phyloP scores from a whole-genome alignment of 2,329 filamentous ascomycete species.

The Aspergillus hiratsukae region DNA sequence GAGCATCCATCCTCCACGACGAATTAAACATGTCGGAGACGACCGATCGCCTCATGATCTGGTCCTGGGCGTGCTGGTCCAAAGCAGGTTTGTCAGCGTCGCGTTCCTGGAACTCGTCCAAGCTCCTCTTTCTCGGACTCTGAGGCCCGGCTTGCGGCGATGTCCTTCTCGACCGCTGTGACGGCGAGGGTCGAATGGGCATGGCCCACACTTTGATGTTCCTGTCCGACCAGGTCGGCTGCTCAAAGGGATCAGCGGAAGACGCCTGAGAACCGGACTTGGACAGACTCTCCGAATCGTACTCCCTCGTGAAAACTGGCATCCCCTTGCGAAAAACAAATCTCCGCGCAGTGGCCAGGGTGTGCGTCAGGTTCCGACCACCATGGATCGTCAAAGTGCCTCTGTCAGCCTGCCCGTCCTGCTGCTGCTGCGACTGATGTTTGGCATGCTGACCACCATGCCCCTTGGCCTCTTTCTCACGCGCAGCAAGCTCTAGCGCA shows the following conservation, averaged over 20 bases:
- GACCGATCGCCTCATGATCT: constrained; percentile 55
- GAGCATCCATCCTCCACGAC: constrained; percentile 65
- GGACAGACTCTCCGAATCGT: constrained; percentile 37
- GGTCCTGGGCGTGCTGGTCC: constrained; percentile 34
- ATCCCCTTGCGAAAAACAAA: constrained; percentile 85
- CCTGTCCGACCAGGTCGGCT: constrained; percentile 70
- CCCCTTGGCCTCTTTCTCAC: constrained; percentile 36
- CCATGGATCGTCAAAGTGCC: constrained; percentile 65
- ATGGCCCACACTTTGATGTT: constrained; percentile 83
- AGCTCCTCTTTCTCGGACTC: constrained; percentile 44
- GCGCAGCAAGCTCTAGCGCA: constrained; percentile 40
- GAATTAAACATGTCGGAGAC: constrained; percentile 78
- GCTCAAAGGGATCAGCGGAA: constrained; percentile 24
- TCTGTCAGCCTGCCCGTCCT: constrained; percentile 25
- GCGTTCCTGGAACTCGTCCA: constrained; percentile 45
- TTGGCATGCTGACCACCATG: constrained; percentile 9
- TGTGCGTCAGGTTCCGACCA: constrained; percentile 72
- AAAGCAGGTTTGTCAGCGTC: constrained; percentile 5
- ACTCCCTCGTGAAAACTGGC: constrained; percentile 67
- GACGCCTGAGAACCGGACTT: constrained; percentile 18
- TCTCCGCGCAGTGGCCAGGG: constrained; percentile 72
- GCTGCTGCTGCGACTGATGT: constrained; percentile 19
- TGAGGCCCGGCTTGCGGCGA: constrained; percentile 22
- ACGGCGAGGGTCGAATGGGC: constrained; percentile 43
- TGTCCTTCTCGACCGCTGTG: constrained; percentile 15